These are phyloP conservation scores for Globisporangium lucens DNA, from an alignment of 352 stramenopile species.

Conservation along the genomic window DNA sequence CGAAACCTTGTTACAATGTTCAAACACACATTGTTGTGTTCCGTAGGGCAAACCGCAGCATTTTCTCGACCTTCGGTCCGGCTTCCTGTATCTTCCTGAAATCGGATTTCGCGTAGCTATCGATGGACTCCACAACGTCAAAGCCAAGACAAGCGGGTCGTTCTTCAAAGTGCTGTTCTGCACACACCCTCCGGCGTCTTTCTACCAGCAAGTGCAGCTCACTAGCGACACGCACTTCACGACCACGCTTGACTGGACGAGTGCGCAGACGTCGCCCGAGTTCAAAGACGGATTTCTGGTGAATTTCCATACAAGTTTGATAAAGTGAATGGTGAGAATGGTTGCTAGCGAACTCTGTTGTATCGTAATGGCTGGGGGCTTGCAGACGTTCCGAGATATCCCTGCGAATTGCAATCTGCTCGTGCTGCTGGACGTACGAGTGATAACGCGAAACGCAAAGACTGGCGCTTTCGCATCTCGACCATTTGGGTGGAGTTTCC, in stretches of 20 bases:
- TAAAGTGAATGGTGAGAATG: neutral
- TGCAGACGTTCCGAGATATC: slow-evolving; percentile 46
- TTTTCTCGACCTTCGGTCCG: slow-evolving; percentile 42
- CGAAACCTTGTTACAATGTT: neutral
- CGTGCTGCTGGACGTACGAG: slow-evolving; percentile 61
- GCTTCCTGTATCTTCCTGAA: slow-evolving; percentile 46
- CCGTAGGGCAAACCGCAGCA: slow-evolving; percentile 36
- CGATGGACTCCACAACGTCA: slow-evolving; percentile 66
- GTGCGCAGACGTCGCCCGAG: slow-evolving; percentile 44
- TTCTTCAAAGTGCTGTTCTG: slow-evolving; percentile 65
- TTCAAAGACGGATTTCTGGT: slow-evolving; percentile 65
- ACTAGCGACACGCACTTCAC: slow-evolving; percentile 59
- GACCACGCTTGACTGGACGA: slow-evolving; percentile 58
- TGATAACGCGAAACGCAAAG: slow-evolving; percentile 40
- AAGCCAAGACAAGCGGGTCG: slow-evolving; percentile 29
- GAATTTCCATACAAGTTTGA: slow-evolving; percentile 1
- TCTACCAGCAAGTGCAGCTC: slow-evolving; percentile 58
- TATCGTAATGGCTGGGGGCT: no score
- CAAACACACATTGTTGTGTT: neutral
- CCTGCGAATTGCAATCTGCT: slow-evolving; percentile 24
- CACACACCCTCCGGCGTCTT: slow-evolving; percentile 46
- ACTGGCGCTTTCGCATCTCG: slow-evolving; percentile 40
- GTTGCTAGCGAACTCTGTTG: neutral
- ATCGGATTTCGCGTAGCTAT: slow-evolving; percentile 70
- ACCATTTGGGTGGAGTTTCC: slow-evolving; percentile 61